Conservation (phyloP, 78 protist species). For the Anaeramoeba ignava region DNA sequence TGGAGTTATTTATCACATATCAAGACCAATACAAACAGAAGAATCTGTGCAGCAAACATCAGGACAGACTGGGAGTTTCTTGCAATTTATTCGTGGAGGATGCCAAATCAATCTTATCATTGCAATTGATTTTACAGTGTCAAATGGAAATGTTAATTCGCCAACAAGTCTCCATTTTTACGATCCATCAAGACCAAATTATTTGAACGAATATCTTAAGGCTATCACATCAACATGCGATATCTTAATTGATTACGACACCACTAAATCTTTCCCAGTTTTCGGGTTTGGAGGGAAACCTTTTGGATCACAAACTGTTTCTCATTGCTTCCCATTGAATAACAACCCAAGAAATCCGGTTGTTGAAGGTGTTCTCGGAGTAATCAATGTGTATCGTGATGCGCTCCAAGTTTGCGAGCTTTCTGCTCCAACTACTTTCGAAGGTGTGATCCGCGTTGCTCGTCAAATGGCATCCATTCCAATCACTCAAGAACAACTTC, state of each 20-base stretch:
- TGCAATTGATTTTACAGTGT: neutral
- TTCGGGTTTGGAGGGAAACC: neutral
- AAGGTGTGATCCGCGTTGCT: neutral
- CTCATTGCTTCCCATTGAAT: constrained; percentile 1
- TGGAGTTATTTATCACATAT: neutral
- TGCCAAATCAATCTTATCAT: neutral
- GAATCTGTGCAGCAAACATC: neutral
- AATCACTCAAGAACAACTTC: neutral
- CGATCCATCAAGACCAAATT: neutral
- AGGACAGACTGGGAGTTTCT: neutral
- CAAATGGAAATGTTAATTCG: neutral
- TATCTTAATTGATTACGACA: neutral
- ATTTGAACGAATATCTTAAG: neutral
- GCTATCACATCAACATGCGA: neutral
- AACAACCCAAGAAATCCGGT: neutral
- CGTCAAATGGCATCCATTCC: neutral
- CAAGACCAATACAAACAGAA: neutral
- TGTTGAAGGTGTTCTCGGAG: neutral
- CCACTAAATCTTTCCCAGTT: neutral
- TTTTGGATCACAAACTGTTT: neutral
- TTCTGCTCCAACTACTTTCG: neutral
- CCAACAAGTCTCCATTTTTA: neutral
- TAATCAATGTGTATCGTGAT: neutral
- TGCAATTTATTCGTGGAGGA: neutral
- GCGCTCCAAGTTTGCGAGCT: neutral